Evolutionary conservation across 2,329 filamentous ascomycete species (phyloP), one percentile per base, ranked within the genome.

Genomic region (Camptophora hylomeconis): DNA sequence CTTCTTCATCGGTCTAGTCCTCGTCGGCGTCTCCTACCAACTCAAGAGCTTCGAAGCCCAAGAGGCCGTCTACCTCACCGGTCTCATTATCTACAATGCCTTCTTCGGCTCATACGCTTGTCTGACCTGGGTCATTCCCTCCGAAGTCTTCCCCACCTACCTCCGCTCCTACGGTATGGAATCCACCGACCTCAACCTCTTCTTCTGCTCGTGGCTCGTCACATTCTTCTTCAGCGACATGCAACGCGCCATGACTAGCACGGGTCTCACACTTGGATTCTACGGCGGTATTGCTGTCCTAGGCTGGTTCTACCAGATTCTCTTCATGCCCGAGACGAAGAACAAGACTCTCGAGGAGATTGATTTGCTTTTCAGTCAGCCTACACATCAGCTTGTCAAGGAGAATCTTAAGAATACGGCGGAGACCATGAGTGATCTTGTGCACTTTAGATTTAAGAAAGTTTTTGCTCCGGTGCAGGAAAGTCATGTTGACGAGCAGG

Each of bases 141-240:
- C 71, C 0, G 76, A 82, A 42, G 72, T 77, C 5, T 81, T 78
- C 51, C 76, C 75, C 0, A 80, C 76, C 0, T 80, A 81, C 46
- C 66, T 81, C 1, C 67, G 77, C 27, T 70, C 64, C 7, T 81
- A 81, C 50, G 77, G 77, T 36, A 81, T 82, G 76, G 77, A 74
- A 4, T 75, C 69, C 0, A 75, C 72, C 0, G 72, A 75, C 25
- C 72, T 68, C 2, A 69, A 72, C 37, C 60, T 81, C 4, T 82
- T 80, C 65, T 61, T 81, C 13, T 71, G 67, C 29, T 76, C 72
- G 2, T 81, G 80, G 56, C 63, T 80, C 41, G 74, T 81, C 28
- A 81, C 76, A 7, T 81, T 80, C 61, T 80, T 80, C 61, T 82
- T 81, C 54, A 65, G 66, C 0, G 61, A 62, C 7, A 82, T 81